A percentile compares a stretch with the other conserved stretches of the same genome.
Evolutionary conservation across 768 basidiomycete genomes (phyloP).

Genomic region (Austroboletus eburneus): DNA sequence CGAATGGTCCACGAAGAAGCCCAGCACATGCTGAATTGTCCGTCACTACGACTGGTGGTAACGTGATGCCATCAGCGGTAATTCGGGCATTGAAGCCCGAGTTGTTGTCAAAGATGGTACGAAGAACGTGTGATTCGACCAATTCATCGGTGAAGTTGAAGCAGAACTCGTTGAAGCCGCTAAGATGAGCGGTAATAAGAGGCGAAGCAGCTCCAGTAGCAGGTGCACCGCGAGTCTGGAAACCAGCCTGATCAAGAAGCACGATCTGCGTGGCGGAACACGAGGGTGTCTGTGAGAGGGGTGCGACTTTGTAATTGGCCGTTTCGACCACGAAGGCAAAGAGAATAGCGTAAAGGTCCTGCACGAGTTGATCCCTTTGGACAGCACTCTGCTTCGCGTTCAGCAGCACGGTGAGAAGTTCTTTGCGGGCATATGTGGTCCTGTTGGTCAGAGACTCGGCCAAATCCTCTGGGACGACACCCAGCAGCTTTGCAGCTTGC

Average conservation of each 20-base stretch:
- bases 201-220: slow-evolving; percentile 41
- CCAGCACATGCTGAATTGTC: slow-evolving; percentile 56
- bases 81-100: slow-evolving; percentile 43
- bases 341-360: slow-evolving; percentile 59
- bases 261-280: slow-evolving; percentile 45
- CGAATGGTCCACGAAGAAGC: slow-evolving; percentile 51
- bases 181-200: slow-evolving; percentile 51
- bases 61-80: slow-evolving; percentile 47
- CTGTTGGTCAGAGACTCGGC: slow-evolving; percentile 51
- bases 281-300: slow-evolving; percentile 37
- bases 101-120: slow-evolving; percentile 48
- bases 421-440: slow-evolving; percentile 55
- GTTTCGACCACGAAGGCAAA: slow-evolving; percentile 63
- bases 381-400: slow-evolving; percentile 45
- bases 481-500: slow-evolving; percentile 46
- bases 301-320: slow-evolving; percentile 54
- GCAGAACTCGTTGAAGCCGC: slow-evolving; percentile 58
- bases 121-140: slow-evolving; percentile 54
- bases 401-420: slow-evolving; percentile 54
- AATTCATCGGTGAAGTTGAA: slow-evolving; percentile 59
- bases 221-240: slow-evolving; percentile 47
- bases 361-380: slow-evolving; percentile 53
- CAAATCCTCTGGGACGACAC: slow-evolving; percentile 51
- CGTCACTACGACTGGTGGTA: slow-evolving; percentile 46
- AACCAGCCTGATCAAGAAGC: slow-evolving; percentile 54